Base-by-base conservation (phyloP, 2,329 filamentous ascomycete species). In the Colletotrichum echinochloae region DNA sequence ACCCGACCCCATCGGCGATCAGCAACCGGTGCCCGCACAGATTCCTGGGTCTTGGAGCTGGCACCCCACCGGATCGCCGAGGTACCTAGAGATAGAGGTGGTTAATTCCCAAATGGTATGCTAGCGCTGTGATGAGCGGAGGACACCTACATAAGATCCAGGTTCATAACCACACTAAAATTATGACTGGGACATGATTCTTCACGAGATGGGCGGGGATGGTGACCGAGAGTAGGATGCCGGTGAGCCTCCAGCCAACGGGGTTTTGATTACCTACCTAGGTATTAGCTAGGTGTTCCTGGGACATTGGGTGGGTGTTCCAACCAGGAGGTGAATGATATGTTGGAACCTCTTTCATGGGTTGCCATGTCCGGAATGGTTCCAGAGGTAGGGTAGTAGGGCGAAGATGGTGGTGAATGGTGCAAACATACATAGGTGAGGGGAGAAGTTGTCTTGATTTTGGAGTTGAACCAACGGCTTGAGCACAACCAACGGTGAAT, bases 111-210 rank as follows among this genome's bases (percentile, higher is more conserved):
- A 62, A 33, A 60, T 65, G 33, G 41, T 46, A 28, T 61, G 37
- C 57, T 66, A 72, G 72, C 70, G 61, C 69, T 62, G 69, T 73
- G 72, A 73, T 60, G 33, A 70, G 49, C 41, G 46, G 39, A 66
- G 64, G 52, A 12, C 65, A 60, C 59, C 65, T 54, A 60, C 72
- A 70, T 60, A 20, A 61, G 14, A 39, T 20, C 48, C 65, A 51
- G 46, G 35, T 54, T 63, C 30, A 44, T 61, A 54, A 62, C 61
- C 35, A 44, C 62, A 66, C 61, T 64, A 72, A 44, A 23, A 57
- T 16, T 33, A 60, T 54, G 49, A 37, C 28, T 65, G 54, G 72
- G 65, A 66, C 54, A 23, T 23, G 39, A 44, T 60, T 66, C 41
- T 67, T 66, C 49, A 56, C 23, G 35, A 26, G 44, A 39, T 37